Conservation (phyloP, 768 basidiomycete species). For the Sporobolomyces roseus region DNA sequence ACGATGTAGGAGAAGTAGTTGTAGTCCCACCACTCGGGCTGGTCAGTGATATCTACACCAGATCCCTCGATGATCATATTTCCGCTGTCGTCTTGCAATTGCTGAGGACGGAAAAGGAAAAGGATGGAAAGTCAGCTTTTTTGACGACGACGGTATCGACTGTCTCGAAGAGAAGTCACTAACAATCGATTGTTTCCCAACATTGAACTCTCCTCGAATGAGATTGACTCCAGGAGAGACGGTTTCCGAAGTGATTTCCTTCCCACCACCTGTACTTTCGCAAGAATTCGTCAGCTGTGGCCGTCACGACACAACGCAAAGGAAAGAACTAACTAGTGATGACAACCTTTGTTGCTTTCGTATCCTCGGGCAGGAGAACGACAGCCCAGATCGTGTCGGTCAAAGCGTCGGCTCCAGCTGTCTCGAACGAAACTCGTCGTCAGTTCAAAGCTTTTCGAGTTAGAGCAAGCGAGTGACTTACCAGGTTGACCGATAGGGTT, state of each 20-base stretch:
- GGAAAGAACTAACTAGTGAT: neutral
- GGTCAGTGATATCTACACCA: conserved; percentile 8
- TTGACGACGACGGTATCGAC: no score
- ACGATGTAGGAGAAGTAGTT: conserved; percentile 23
- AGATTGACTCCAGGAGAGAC: conserved; percentile 22
- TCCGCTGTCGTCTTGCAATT: neutral
- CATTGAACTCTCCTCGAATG: neutral
- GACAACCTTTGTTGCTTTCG: neutral
- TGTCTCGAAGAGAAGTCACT: neutral
- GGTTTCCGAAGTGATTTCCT: neutral
- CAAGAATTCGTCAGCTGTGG: neutral
- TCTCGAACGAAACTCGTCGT: neutral
- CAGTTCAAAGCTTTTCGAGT: neutral
- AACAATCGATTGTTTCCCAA: conserved; percentile 18
- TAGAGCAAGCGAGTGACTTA: neutral
- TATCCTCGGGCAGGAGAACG: neutral
- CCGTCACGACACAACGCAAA: neutral
- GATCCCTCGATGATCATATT: neutral
- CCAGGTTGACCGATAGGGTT: conserved; percentile 22
- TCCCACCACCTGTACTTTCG: conserved; percentile 1
- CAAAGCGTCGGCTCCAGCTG: conserved; percentile 1
- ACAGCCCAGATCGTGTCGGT: conserved; percentile 18
- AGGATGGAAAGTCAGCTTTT: no score
- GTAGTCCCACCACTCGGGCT: conserved; percentile 9
- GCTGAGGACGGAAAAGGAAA: neutral